Conservation (phyloP, 2,329 filamentous ascomycete genomes). For the Paraconiothyrium brasiliense region DNA sequence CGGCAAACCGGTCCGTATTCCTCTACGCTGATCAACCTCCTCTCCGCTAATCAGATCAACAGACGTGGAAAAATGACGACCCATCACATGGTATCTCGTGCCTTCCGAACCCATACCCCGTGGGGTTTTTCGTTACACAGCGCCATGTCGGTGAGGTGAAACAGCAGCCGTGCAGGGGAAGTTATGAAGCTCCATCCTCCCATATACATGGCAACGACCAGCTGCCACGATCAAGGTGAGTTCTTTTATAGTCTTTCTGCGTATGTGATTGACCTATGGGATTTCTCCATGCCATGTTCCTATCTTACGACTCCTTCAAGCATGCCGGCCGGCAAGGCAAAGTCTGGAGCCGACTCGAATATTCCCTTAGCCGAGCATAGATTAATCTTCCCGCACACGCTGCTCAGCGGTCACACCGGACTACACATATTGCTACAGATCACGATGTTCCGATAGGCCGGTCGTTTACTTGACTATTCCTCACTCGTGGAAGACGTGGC, state of each 20-base stretch:
- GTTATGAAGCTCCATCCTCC: neutral
- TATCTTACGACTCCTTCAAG: neutral
- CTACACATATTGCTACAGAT: constrained; percentile 7
- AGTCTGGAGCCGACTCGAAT: constrained; percentile 4
- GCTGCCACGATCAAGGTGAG: neutral
- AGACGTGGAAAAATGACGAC: neutral
- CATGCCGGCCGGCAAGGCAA: constrained; percentile 6
- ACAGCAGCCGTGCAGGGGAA: neutral
- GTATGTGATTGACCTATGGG: neutral
- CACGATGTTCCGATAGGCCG: neutral
- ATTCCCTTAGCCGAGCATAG: constrained; percentile 8
- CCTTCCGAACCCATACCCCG: constrained; percentile 11
- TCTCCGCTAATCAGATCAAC: neutral
- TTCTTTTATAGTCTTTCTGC: neutral
- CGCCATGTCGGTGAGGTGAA: neutral
- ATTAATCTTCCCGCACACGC: constrained; percentile 9
- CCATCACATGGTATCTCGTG: constrained; percentile 1
- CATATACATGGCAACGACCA: neutral
- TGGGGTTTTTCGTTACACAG: constrained; percentile 8
- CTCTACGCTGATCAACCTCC: neutral
- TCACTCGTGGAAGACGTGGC: constrained; percentile 12
- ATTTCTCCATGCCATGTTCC: neutral
- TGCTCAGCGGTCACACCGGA: constrained; percentile 9
- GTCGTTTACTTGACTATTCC: neutral
- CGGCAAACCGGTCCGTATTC: constrained; percentile 13